Conservation (phyloP, 176 grass and related monocot species). For the Cenchrus fungigraminus region DNA sequence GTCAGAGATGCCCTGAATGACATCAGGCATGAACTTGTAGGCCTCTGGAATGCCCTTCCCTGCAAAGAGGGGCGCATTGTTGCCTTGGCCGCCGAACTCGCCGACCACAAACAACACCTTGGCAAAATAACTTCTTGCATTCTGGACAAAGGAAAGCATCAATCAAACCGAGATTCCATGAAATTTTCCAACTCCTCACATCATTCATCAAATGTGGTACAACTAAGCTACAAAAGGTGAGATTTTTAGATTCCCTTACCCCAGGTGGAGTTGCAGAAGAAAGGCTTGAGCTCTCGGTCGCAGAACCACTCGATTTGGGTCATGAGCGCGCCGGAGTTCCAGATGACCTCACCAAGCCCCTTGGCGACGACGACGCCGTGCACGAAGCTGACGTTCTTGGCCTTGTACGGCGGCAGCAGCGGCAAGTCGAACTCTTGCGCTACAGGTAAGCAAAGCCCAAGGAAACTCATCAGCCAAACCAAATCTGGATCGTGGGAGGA, state of each 20-base stretch:
- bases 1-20: constrained; percentile 71
- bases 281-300: constrained; percentile 64
- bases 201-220: background rate
- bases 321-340: constrained; percentile 78
- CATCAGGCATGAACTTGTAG: constrained; percentile 74
- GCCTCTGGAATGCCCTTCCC: constrained; percentile 56
- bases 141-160: constrained; percentile 31
- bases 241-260: constrained; percentile 45
- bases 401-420: constrained; percentile 72
- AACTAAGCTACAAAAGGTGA: constrained; percentile 19
- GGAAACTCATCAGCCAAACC: constrained; percentile 26
- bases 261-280: constrained; percentile 65
- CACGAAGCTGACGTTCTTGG: constrained; percentile 58
- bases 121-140: constrained; percentile 66
- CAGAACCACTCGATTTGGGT: constrained; percentile 95
- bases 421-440: constrained; percentile 73
- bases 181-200: background rate
- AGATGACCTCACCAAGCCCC: constrained; percentile 61
- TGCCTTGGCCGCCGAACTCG: constrained; percentile 89
- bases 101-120: constrained; percentile 77
- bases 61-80: constrained; percentile 74
- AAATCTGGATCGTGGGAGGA: constrained; percentile 10
- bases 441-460: constrained; percentile 30
- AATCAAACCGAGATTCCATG: background rate
- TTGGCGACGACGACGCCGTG: constrained; percentile 67